Evolutionary conservation across 495 filamentous ascomycete species (phyloP).

Genomic region (Cercophora samala): DNA sequence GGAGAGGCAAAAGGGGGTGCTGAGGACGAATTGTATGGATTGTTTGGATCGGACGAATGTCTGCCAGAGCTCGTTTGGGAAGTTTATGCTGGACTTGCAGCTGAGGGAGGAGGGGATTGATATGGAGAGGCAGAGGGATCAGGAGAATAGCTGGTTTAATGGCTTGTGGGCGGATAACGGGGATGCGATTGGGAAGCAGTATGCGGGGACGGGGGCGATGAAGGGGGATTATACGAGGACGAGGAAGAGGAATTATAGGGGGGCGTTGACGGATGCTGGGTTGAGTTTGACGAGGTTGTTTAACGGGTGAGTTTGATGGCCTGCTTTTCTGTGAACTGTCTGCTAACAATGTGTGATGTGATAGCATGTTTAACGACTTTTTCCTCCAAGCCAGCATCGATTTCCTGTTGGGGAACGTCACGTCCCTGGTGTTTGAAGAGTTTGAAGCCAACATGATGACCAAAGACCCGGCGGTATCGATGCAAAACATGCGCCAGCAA

Average conservation of each 20-base stretch:
- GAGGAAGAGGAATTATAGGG: slow-evolving; percentile 82
- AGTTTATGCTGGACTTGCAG: slow-evolving; percentile 70
- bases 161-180: slow-evolving; percentile 94
- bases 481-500: slow-evolving; percentile 75
- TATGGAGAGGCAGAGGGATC: slow-evolving; percentile 64
- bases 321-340: neutral
- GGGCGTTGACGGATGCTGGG: slow-evolving; percentile 88
- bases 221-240: slow-evolving; percentile 96
- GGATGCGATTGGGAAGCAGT: slow-evolving; percentile 67
- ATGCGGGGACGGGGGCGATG: slow-evolving; percentile 87
- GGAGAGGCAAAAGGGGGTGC: slow-evolving; percentile 62
- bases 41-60: slow-evolving; percentile 93
- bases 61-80: slow-evolving; percentile 81
- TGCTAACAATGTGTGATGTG: slow-evolving; percentile 39
- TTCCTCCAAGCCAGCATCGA: slow-evolving; percentile 94
- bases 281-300: slow-evolving; percentile 74
- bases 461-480: slow-evolving; percentile 80
- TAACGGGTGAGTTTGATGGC: slow-evolving; percentile 52
- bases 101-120: slow-evolving; percentile 70
- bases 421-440: slow-evolving; percentile 76
- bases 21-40: slow-evolving; percentile 97
- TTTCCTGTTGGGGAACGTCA: slow-evolving; percentile 87
- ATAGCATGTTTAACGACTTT: slow-evolving; percentile 91
- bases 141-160: slow-evolving; percentile 86
- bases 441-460: slow-evolving; percentile 87